These are phyloP conservation scores for Rhizopogon vulgaris DNA, from an alignment of 768 basidiomycete genomes.

Conservation along the genomic window DNA sequence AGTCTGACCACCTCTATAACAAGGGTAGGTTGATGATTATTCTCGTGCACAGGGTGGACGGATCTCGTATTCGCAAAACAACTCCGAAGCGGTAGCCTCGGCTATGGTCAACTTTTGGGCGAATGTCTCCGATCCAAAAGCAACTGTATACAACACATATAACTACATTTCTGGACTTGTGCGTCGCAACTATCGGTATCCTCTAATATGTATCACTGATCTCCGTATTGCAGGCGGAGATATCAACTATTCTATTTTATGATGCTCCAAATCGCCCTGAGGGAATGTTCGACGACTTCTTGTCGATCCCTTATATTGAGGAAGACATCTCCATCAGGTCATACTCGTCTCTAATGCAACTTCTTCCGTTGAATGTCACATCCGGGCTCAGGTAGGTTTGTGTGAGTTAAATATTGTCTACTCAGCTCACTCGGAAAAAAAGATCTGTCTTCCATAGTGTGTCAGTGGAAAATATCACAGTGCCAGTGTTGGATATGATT, in stretches of 20 bases:
- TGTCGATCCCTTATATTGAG: conserved; percentile 21
- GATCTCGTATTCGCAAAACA: conserved; percentile 21
- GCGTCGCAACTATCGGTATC: not conserved
- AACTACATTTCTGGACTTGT: conserved; percentile 29
- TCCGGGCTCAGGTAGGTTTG: not conserved
- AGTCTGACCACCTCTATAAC: not conserved
- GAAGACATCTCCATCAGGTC: not conserved
- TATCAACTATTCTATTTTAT: conserved; percentile 46
- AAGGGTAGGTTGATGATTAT: not conserved
- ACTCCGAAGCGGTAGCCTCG: not conserved
- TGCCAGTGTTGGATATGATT: not conserved
- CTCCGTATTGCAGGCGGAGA: conserved; percentile 8
- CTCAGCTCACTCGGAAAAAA: not conserved
- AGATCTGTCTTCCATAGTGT: not conserved
- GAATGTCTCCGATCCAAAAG: not conserved
- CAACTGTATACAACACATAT: conserved; percentile 33
- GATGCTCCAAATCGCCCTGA: conserved; percentile 34
- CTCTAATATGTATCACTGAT: conserved; percentile 7
- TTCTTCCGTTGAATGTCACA: not conserved
- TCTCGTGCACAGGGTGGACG: conserved; percentile 39
- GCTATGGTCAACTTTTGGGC: not conserved
- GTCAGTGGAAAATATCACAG: not conserved
- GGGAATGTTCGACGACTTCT: conserved; percentile 26
- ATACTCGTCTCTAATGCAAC: not conserved
- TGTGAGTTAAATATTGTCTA: not conserved